Base-by-base conservation (phyloP, 306 rosid species). In the Vachellia collinsii region DNA sequence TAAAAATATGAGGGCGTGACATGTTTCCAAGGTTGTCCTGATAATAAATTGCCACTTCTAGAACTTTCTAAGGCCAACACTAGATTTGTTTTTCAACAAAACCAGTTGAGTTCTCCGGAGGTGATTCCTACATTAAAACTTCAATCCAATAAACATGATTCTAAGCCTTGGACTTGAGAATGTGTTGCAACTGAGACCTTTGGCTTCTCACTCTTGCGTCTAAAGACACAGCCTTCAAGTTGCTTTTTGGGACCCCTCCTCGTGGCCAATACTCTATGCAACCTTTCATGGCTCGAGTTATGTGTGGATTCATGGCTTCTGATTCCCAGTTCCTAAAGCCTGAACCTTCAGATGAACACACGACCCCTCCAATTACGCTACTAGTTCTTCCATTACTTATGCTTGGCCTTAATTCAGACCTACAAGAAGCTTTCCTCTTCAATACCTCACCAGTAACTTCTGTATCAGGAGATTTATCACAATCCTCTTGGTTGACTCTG, bases 241-340 rank as follows among this genome's bases (percentile, higher is more conserved):
- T 77, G 42, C 71, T 70, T 82, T 76, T 90, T 58, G 83, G 79
- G 46, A 71, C 56, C 29, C 82, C 87, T 62, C 81, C 87, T 62
- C 80, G 79, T 4, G 90, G 96, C 94, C 96, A 88, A 29, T 29
- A 29, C 75, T 88, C 94, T 22, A 86, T 79, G 76, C 88, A 63
- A 6, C 98, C 97, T 79, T 81, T 85, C 85, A 86, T 91, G 76
- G 88, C 96, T 56, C 90, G 86, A 72, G 85, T 76, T 69, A 91
- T 85, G 83, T 91, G 94, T 36, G 92, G 90, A 78, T 90, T 90
- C 41, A 56, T 78, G 25, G 23, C 29, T 63, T 14, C 59, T 47
- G 67, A 10, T 12, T 78, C 78, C 65, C 43, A 42, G 22, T n/a
- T 59, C 62, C 42, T 72, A 20, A 19, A 50, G 7, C 65, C 50